Evolutionary conservation across 1,139 yeast species (phyloP), one percentile per base, ranked within the genome.

Genomic region (Magnusiomyces magnusii): DNA sequence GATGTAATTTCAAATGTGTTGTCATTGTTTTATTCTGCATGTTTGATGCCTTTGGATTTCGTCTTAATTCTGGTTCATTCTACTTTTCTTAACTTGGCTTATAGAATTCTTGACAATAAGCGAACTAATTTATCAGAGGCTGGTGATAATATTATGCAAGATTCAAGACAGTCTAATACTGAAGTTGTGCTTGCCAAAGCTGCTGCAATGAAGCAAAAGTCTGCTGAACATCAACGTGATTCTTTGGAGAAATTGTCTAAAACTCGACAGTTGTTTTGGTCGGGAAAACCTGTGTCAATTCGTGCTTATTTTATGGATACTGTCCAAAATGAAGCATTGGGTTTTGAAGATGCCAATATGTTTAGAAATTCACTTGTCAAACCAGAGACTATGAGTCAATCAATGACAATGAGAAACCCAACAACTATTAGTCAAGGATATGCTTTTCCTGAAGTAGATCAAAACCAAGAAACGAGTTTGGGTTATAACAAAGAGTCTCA

Each of bases 1-100:
- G 70, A 68, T 51, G 47, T 52, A 15, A 24, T 61, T 0, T 61
- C 62, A 2, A 36, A 57, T n/a, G 36, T 28, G 17, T 28, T 65
- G 27, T 62, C 62, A 49, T 39, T 57, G 13, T 25, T 60, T 3
- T 63, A 60, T 51, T 50, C 60, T 17, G 47, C 60, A 0, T 17
- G 64, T 3, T 61, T 68, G 51, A 50, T 62, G 2, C 69, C 70
- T 2, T 39, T 68, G 24, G 70, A 68, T 47, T 47, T 63, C 23
- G 24, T 61, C 15, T 58, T 67, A 10, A 51, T 61, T 21, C 39
- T 58, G 3, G 27, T 58, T 5, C 64, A 67, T n/a, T 24, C 39
- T 23, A 52, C 49, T 1, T 52, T 41, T 25, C 47, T 52, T 41
- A 41, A 52, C 21, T 25, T 39, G 15, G 34, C 47, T 7, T 52